These are phyloP conservation scores for Lachancea cidri DNA, from an alignment of 805 yeast species.

Conservation along the genomic window DNA sequence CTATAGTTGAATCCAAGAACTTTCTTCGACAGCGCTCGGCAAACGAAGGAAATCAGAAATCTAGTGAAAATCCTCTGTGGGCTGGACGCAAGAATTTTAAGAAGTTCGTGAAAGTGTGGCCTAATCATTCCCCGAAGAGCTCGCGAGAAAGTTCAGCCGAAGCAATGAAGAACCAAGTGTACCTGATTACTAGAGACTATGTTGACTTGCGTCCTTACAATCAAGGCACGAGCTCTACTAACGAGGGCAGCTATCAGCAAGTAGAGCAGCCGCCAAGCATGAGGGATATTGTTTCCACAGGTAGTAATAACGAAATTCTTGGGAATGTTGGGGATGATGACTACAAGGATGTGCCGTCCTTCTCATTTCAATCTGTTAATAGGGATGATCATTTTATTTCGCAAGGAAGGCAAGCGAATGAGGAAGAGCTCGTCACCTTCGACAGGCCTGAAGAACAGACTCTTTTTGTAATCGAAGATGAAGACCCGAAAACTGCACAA, in stretches of 20 bases:
- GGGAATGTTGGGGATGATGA: not conserved
- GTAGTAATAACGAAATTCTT: no score
- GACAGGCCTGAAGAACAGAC: no score
- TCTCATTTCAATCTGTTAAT: not conserved
- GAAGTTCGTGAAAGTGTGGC: constrained; percentile 33
- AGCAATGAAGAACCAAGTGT: constrained; percentile 19
- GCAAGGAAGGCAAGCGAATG: no score
- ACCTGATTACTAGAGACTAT: constrained; percentile 31
- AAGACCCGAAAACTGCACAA: not conserved
- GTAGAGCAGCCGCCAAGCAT: not conserved
- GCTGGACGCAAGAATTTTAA: constrained; percentile 37
- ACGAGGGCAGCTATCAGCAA: not conserved
- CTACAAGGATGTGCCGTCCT: not conserved
- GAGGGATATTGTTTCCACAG: no score
- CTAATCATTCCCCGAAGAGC: constrained; percentile 8
- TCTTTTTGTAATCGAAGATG: constrained; percentile 7
- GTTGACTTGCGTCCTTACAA: constrained; percentile 20
- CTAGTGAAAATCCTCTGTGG: constrained; percentile 19
- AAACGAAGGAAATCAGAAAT: not conserved
- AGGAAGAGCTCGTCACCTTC: no score
- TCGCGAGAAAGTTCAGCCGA: constrained; percentile 5
- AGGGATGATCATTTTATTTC: no score
- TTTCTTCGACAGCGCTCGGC: constrained; percentile 1
- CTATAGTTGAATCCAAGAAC: constrained; percentile 10
- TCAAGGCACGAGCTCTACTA: not conserved